phyloP scores from a whole-genome alignment of 768 basidiomycete species.

The Paxillus ammoniavirescens region DNA sequence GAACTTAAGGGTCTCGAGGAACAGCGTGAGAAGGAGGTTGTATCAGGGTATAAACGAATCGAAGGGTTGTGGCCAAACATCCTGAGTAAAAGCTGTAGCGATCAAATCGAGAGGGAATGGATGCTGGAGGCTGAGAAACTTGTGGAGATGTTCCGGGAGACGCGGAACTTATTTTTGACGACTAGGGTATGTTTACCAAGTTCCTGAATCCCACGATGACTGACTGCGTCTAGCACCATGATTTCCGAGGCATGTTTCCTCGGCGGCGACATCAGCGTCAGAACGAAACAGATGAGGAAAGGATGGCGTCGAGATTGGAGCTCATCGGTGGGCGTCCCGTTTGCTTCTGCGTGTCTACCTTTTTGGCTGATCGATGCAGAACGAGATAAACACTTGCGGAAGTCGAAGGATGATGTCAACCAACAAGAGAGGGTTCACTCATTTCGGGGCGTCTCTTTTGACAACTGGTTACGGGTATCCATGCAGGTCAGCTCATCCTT shows the following conservation, averaged over 20 bases:
- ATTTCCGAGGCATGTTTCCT: constrained; percentile 72
- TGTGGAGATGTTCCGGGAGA: constrained; percentile 87
- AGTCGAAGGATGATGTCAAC: constrained; percentile 41
- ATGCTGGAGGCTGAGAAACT: constrained; percentile 81
- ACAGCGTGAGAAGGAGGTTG: constrained; percentile 60
- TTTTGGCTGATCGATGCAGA: constrained; percentile 38
- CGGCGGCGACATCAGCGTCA: constrained; percentile 38
- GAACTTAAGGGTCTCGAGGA: constrained; percentile 61
- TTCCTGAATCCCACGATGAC: neutral
- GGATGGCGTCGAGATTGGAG: constrained; percentile 75
- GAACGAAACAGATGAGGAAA: constrained; percentile 62
- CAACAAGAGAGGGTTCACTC: constrained; percentile 49
- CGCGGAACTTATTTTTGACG: constrained; percentile 77
- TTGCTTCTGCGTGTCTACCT: neutral
- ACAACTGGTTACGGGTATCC: constrained; percentile 82
- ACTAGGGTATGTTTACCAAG: constrained; percentile 58
- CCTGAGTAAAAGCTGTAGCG: constrained; percentile 40
- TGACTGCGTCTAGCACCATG: constrained; percentile 38
- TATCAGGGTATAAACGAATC: constrained; percentile 55
- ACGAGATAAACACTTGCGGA: constrained; percentile 54
- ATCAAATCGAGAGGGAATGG: constrained; percentile 68
- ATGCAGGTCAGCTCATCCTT: constrained; percentile 62
- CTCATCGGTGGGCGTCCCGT: constrained; percentile 52
- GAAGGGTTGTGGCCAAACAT: constrained; percentile 62
- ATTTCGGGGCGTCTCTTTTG: constrained; percentile 81